phyloP scores from a whole-genome alignment of 306 rosid species.

The Trifolium pratense region DNA sequence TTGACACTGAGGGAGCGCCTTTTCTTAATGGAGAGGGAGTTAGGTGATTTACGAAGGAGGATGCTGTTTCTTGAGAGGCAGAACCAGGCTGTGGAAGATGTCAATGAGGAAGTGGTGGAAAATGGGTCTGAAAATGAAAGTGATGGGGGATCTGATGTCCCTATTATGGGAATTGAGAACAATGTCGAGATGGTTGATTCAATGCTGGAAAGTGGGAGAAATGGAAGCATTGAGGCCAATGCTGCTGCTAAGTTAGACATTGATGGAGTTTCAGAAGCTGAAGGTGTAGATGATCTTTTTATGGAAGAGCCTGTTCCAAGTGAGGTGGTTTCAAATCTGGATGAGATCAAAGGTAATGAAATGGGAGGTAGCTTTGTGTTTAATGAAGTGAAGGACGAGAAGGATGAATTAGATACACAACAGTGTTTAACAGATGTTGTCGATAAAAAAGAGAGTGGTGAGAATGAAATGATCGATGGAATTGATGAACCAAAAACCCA shows the following conservation, averaged over 20 bases:
- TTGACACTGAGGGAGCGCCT: slow-evolving; percentile 87
- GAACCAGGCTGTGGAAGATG: slow-evolving; percentile 54
- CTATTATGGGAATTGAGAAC: slow-evolving; percentile 50
- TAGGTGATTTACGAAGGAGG: slow-evolving; percentile 79
- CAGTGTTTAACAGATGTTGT: slow-evolving; percentile 32
- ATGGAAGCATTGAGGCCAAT: slow-evolving; percentile 35
- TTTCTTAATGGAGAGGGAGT: slow-evolving; percentile 85
- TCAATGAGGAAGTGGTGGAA: slow-evolving; percentile 68
- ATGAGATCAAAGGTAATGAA: slow-evolving; percentile 39
- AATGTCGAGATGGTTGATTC: slow-evolving; percentile 55
- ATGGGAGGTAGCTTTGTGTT: slow-evolving; percentile 37
- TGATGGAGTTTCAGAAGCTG: slow-evolving; percentile 47
- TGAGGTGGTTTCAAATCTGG: slow-evolving; percentile 32
- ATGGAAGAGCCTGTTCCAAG: slow-evolving; percentile 53
- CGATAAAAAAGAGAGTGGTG: slow-evolving; percentile 35
- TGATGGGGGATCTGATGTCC: slow-evolving; percentile 58
- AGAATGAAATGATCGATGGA: slow-evolving; percentile 33
- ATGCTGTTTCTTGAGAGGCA: slow-evolving; percentile 63
- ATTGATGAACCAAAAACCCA: slow-evolving; percentile 40
- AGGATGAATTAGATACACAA: slow-evolving; percentile 36
- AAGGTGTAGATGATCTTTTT: slow-evolving; percentile 45
- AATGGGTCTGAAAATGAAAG: slow-evolving; percentile 59
- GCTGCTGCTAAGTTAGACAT: slow-evolving; percentile 33
- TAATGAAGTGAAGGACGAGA: slow-evolving; percentile 35
- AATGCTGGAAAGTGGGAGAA: slow-evolving; percentile 44